Percentiles rank a stretch among this genome's conserved stretches.
phyloP scores from a whole-genome alignment of 176 grass and related monocot genomes.

The Oryza punctata region DNA sequence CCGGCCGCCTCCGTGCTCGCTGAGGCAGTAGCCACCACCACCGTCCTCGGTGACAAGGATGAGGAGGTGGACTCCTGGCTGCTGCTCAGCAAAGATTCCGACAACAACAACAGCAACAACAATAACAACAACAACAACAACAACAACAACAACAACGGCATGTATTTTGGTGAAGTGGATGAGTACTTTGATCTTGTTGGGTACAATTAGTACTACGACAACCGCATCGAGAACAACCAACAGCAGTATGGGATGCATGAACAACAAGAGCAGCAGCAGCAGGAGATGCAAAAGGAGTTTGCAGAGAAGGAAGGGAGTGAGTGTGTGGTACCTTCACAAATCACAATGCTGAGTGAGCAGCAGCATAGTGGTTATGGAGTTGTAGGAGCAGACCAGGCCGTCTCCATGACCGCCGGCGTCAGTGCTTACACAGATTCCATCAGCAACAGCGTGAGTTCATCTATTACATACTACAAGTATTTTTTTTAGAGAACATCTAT shows the following conservation, averaged over 20 bases:
- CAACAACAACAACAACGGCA: neutral
- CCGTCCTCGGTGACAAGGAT: slow-evolving; percentile 21
- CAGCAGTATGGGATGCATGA: slow-evolving; percentile 41
- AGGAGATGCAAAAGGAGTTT: slow-evolving; percentile 40
- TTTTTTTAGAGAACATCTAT: slow-evolving; percentile 42
- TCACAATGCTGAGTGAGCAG: slow-evolving; percentile 9
- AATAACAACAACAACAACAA: neutral
- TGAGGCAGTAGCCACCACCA: neutral
- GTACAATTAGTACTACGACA: slow-evolving; percentile 66
- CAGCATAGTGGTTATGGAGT: slow-evolving; percentile 42
- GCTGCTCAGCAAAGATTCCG: slow-evolving; percentile 14
- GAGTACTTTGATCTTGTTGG: slow-evolving; percentile 66
- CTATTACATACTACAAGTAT: slow-evolving; percentile 45
- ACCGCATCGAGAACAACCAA: slow-evolving; percentile 25
- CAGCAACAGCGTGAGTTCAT: slow-evolving; percentile 75
- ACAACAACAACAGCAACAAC: neutral
- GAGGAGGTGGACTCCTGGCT: slow-evolving; percentile 56
- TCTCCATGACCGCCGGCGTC: slow-evolving; percentile 36
- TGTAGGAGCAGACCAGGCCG: slow-evolving; percentile 39
- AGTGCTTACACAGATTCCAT: slow-evolving; percentile 55
- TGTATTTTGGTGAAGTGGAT: slow-evolving; percentile 52
- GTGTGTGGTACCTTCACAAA: slow-evolving; percentile 56
- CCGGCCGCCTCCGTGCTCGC: slow-evolving; percentile 23
- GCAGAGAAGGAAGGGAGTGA: slow-evolving; percentile 45
- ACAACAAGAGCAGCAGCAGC: slow-evolving; percentile 42